Evolutionary conservation across 306 rosid species (phyloP).

Genomic region (Delonix regia): DNA sequence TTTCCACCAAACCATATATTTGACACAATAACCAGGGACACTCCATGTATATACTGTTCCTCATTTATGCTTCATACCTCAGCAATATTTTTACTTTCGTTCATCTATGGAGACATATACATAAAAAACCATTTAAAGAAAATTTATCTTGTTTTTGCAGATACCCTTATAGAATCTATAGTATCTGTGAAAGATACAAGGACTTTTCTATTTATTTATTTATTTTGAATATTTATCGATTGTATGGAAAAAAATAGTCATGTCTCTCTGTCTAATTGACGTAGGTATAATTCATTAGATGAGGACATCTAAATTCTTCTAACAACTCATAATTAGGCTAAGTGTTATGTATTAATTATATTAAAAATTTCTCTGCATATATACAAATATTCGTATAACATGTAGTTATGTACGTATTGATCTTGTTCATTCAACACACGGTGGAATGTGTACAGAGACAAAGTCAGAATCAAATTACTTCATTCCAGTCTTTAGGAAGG

Average conservation of each 20-base stretch:
- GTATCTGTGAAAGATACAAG: too few species aligned
- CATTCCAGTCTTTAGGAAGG: constrained; percentile 26
- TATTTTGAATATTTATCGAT: too few species aligned
- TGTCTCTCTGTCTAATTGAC: too few species aligned
- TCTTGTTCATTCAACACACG: not conserved
- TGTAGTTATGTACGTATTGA: not conserved
- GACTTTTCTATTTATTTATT: too few species aligned
- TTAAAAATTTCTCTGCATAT: not conserved
- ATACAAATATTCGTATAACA: not conserved
- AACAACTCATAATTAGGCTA: too few species aligned
- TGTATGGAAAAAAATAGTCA: too few species aligned
- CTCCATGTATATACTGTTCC: not conserved
- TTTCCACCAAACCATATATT: constrained; percentile 19
- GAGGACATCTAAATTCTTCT: too few species aligned
- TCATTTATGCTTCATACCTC: not conserved
- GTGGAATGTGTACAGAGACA: constrained; percentile 20
- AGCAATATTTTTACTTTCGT: not conserved
- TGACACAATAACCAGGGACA: not conserved
- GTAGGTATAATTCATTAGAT: too few species aligned
- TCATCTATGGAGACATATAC: not conserved
- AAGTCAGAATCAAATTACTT: not conserved
- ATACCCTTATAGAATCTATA: too few species aligned
- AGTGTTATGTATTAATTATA: too few species aligned
- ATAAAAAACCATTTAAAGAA: too few species aligned
- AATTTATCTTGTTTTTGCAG: not conserved